Percentiles rank a stretch among this genome's conserved stretches.
phyloP scores from a whole-genome alignment of 164 flowering plant genomes.

The Protea cynaroides region DNA sequence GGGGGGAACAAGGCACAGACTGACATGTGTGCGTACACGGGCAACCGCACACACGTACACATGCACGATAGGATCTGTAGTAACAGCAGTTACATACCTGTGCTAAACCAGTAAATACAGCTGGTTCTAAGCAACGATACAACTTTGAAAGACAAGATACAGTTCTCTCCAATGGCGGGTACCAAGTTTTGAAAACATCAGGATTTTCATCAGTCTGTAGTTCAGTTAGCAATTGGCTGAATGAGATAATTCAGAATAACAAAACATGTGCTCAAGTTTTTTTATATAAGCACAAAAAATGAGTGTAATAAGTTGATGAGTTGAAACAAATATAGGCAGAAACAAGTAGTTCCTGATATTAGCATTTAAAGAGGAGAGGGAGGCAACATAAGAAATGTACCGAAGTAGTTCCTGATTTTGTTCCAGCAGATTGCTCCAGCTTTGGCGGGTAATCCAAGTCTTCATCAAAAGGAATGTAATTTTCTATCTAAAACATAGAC shows the following conservation, averaged over 20 bases:
- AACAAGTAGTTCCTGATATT: neutral
- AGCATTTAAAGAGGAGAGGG: neutral
- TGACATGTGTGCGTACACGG: neutral
- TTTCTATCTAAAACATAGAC: slow-evolving; percentile 62
- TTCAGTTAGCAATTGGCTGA: neutral
- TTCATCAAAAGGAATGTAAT: slow-evolving; percentile 77
- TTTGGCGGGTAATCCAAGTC: slow-evolving; percentile 93
- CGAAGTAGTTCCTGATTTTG: slow-evolving; percentile 38
- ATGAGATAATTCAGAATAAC: neutral
- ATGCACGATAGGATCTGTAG: neutral
- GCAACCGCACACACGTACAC: neutral
- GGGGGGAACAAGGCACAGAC: neutral
- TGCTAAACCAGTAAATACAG: slow-evolving; percentile 95
- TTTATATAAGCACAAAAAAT: neutral
- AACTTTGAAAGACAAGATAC: slow-evolving; percentile 82
- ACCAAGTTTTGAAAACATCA: slow-evolving; percentile 78
- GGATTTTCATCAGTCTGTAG: slow-evolving; percentile 56
- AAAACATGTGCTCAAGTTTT: neutral
- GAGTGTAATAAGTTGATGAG: neutral
- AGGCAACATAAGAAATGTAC: slow-evolving; percentile 25
- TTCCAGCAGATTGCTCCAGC: slow-evolving; percentile 59
- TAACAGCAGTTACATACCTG: slow-evolving; percentile 49
- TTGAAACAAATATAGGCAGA: neutral
- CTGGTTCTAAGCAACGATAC: slow-evolving; percentile 77
- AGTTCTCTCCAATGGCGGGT: slow-evolving; percentile 95